These are phyloP conservation scores for Cyberlindnera suaveolens DNA, from an alignment of 805 yeast species.

Conservation along the genomic window DNA sequence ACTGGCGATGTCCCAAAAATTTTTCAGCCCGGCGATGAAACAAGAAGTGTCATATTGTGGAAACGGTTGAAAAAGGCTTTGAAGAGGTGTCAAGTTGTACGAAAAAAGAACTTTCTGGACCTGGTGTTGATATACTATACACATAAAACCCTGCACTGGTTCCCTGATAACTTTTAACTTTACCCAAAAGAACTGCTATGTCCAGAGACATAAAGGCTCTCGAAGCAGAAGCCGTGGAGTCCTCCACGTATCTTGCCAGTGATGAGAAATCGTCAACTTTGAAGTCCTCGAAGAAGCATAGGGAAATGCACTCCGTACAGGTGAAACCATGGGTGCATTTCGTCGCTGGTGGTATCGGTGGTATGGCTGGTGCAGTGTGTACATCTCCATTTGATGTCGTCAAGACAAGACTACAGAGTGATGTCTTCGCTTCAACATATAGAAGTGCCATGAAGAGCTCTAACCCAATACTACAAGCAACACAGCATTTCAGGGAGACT, in stretches of 20 bases:
- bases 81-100: no score
- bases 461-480: constrained; percentile 39
- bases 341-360: constrained; percentile 92
- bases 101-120: no score
- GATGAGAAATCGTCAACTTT: constrained; percentile 63
- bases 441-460: constrained; percentile 23
- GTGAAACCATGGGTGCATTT: constrained; percentile 66
- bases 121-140: background rate
- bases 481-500: constrained; percentile 79
- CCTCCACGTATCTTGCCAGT: constrained; percentile 57
- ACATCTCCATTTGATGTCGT: constrained; percentile 97
- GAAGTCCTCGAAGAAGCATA: constrained; percentile 26
- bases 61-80: no score
- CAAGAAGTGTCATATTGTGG: no score
- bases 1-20: no score
- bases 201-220: constrained; percentile 16
- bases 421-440: constrained; percentile 61
- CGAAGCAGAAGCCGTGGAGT: constrained; percentile 50
- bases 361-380: constrained; percentile 93
- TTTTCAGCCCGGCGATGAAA: no score
- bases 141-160: background rate
- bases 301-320: constrained; percentile 13
- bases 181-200: constrained; percentile 1
- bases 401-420: constrained; percentile 90
- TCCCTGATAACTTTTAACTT: constrained; percentile 16